A percentile compares a stretch with the other conserved stretches of the same genome.
Evolutionary conservation across 2,329 filamentous ascomycete species (phyloP).

Genomic region (Fusarium haematococcum): DNA sequence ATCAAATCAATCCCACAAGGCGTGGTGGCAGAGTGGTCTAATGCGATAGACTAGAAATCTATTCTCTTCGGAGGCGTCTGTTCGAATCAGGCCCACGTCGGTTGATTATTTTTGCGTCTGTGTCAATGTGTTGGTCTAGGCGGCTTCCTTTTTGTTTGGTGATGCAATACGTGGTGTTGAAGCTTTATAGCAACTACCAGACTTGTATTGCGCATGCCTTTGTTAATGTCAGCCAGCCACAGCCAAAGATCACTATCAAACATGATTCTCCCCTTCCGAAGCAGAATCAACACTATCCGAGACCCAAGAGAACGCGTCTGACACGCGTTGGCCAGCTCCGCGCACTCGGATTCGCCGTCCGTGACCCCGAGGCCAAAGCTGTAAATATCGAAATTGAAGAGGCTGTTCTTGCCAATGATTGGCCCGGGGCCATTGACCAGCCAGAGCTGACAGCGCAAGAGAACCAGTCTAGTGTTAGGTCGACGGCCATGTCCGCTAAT

Average conservation of each 20-base stretch:
- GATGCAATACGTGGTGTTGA: background rate
- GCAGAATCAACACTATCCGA: background rate
- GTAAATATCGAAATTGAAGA: background rate
- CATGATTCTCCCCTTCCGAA: background rate
- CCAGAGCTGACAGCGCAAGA: background rate
- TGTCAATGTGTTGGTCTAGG: background rate
- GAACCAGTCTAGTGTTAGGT: background rate
- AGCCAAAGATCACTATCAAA: background rate
- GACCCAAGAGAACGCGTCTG: slow-evolving; percentile 5
- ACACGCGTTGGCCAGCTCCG: slow-evolving; percentile 5
- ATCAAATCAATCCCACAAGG: slow-evolving; percentile 22
- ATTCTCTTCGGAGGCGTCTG: slow-evolving; percentile 45
- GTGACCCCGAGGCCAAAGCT: slow-evolving; percentile 9
- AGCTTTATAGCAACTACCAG: background rate
- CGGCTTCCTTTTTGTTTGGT: background rate
- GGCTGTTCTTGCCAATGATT: slow-evolving; percentile 22
- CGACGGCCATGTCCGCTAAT: background rate
- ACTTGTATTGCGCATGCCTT: background rate
- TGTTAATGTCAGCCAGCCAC: background rate
- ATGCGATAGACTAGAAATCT: slow-evolving; percentile 47
- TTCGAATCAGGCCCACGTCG: slow-evolving; percentile 46
- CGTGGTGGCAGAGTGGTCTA: slow-evolving; percentile 46
- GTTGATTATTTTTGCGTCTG: slow-evolving; percentile 17
- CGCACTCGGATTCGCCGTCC: background rate
- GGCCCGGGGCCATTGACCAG: slow-evolving; percentile 8